Evolutionary conservation across 345 rosid genomes (phyloP), one percentile per base, ranked within the genome.

Genomic region (Camelina hispida): DNA sequence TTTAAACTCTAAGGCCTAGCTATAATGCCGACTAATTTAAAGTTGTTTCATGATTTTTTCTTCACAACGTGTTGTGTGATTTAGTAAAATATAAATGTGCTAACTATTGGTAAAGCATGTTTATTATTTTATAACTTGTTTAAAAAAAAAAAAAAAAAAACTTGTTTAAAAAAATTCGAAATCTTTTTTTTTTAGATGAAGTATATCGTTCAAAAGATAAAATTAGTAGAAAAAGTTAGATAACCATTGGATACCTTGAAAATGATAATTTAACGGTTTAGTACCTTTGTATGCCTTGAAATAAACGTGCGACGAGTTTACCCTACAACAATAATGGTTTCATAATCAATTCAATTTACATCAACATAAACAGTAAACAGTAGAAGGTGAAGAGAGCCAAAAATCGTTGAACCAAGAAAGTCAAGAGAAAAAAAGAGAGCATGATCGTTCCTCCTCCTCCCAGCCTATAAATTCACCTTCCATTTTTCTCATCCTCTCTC

Each of bases 281-380:
- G n/a, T n/a, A 56, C 35, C 7, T 6, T 58, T 47, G 22, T 59
- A 70, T 54, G 25, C 78, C 50, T 34, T 20, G 32, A 23, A 5
- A 47, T 46, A 66, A 74, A 66, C 78, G 65, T 74, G 71, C n/a
- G 13, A 66, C 2, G 9, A 53, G 55, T 23, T 55, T n/a, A n/a
- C n/a, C n/a, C n/a, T n/a, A n/a, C n/a, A n/a, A n/a, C n/a, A n/a
- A n/a, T n/a, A n/a, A n/a, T n/a, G n/a, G n/a, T n/a, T 17, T 57
- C 7, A 28, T 30, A 28, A 44, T 30, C 9, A 42, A 25, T 55
- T 20, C 50, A 63, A 17, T 54, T 23, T 42, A 34, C 55, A 73
- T 73, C 70, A 63, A 43, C 17, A 63, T 2, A 43, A 30, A 53
- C 32, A 43, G 8, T 42, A 32, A 54, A 63, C 22, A 28, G 62